These are phyloP conservation scores for Psilocybe cyanescens DNA, from an alignment of 768 basidiomycete genomes.

Conservation along the genomic window DNA sequence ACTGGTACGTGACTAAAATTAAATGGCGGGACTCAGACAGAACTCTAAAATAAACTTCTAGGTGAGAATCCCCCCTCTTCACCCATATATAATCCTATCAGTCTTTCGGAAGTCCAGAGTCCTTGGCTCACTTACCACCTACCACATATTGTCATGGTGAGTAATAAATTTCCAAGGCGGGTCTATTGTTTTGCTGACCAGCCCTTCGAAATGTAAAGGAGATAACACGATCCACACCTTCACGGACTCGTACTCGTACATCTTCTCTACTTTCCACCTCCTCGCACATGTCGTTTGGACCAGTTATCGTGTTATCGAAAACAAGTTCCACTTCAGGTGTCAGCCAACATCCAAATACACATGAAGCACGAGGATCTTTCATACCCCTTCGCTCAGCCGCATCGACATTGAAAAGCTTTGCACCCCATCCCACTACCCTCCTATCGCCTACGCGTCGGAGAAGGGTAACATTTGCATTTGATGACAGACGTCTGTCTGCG, in stretches of 20 bases:
- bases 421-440: slow-evolving; percentile 17
- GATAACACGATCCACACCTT: slow-evolving; percentile 1
- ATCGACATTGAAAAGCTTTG: slow-evolving; percentile 23
- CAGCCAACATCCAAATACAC: slow-evolving; percentile 22
- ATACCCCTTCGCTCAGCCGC: slow-evolving; percentile 31
- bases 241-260: slow-evolving; percentile 24
- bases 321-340: slow-evolving; percentile 23
- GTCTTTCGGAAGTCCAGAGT: background rate
- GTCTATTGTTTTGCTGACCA: background rate
- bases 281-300: slow-evolving; percentile 22
- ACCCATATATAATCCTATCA: background rate
- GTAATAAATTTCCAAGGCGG: background rate
- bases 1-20: background rate
- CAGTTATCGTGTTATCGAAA: slow-evolving; percentile 28
- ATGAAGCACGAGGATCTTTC: slow-evolving; percentile 31
- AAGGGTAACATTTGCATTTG: slow-evolving; percentile 24
- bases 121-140: background rate
- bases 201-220: background rate
- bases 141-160: background rate
- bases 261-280: slow-evolving; percentile 32
- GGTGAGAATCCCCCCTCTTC: slow-evolving; percentile 2
- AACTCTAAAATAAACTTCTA: slow-evolving; percentile 2
- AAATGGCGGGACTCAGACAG: background rate
- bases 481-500: slow-evolving; percentile 20
- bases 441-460: slow-evolving; percentile 18